These are phyloP conservation scores for Aspergillus ostianus DNA, from an alignment of 495 filamentous ascomycete species.

Conservation along the genomic window DNA sequence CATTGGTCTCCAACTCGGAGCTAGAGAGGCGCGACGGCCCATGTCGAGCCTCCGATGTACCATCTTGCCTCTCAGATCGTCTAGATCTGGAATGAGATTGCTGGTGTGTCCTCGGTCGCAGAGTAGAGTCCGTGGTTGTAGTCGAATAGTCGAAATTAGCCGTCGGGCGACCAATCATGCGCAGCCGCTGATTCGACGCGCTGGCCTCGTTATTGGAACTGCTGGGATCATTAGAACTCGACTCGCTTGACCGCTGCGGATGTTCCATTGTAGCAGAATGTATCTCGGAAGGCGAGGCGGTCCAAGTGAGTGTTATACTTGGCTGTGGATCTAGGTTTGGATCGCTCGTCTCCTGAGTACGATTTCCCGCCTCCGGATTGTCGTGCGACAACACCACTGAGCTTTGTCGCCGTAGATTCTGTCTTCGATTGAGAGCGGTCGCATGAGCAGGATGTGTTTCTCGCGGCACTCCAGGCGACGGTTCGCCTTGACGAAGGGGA, in stretches of 20 bases:
- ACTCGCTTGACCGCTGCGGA: constrained; percentile 16
- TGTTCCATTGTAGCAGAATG: constrained; percentile 25
- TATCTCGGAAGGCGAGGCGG: constrained; percentile 37
- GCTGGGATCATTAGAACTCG: constrained; percentile 21
- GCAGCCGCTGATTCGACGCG: constrained; percentile 12
- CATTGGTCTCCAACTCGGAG: constrained; percentile 40
- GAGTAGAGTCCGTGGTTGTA: constrained; percentile 17
- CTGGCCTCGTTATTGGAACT: constrained; percentile 21
- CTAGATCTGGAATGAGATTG: constrained; percentile 36
- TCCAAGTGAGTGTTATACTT: constrained; percentile 37
- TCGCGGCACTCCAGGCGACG: constrained; percentile 27
- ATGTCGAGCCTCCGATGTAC: constrained; percentile 27
- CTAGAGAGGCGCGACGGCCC: constrained; percentile 30
- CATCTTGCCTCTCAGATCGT: constrained; percentile 28
- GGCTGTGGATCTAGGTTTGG: constrained; percentile 35
- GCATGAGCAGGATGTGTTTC: constrained; percentile 28
- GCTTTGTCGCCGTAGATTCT: constrained; percentile 41
- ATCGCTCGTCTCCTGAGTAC: constrained; percentile 19
- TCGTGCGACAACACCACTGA: constrained; percentile 47
- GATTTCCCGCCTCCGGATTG: constrained; percentile 22
- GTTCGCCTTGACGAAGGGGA: constrained; percentile 27
- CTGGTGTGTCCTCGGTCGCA: constrained; percentile 28
- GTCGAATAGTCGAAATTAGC: constrained; percentile 24
- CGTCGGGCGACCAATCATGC: constrained; percentile 20
- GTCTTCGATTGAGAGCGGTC: constrained; percentile 27